phyloP scores from a whole-genome alignment of 192 early-diverging fungal genomes.

The Phlyctochytrium bullatum region DNA sequence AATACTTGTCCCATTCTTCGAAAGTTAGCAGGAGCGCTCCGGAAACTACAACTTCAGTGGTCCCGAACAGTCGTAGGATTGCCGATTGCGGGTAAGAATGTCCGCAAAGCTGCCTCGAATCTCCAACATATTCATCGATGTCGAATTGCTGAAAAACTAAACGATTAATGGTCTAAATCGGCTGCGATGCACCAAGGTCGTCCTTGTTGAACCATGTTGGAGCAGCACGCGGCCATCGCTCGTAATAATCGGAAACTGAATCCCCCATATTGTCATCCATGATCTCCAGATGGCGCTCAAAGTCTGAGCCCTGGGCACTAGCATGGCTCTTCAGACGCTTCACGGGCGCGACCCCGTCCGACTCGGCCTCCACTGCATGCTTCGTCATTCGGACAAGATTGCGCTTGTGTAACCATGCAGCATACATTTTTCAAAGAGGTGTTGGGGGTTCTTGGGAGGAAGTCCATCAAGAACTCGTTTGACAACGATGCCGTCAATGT shows the following conservation, averaged over 20 bases:
- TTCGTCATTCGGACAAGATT: not conserved
- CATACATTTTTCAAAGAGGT: not conserved
- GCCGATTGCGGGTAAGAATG: constrained; percentile 43
- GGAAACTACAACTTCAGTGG: constrained; percentile 60
- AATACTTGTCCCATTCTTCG: constrained; percentile 79
- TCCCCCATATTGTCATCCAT: not conserved
- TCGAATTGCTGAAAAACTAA: constrained; percentile 96
- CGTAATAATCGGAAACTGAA: not conserved
- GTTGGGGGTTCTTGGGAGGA: not conserved
- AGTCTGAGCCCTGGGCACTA: not conserved
- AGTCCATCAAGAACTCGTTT: not conserved
- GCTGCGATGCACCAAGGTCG: not conserved
- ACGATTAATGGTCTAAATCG: not conserved
- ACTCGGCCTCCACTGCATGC: not conserved
- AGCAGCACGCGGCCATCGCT: not conserved
- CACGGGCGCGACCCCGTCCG: not conserved
- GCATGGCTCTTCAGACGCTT: not conserved
- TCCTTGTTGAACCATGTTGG: not conserved
- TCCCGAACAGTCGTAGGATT: constrained; percentile 77
- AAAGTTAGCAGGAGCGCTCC: not conserved
- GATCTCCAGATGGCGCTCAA: not conserved
- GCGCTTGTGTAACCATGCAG: not conserved
- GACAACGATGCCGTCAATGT: not conserved
- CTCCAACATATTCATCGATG: constrained; percentile 76
- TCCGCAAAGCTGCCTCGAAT: constrained; percentile 6